Percentiles rank a stretch among this genome's conserved stretches.
These are phyloP conservation scores for Phaeomoniella chlamydospora DNA, from an alignment of 2,329 filamentous ascomycete genomes.

Conservation along the genomic window DNA sequence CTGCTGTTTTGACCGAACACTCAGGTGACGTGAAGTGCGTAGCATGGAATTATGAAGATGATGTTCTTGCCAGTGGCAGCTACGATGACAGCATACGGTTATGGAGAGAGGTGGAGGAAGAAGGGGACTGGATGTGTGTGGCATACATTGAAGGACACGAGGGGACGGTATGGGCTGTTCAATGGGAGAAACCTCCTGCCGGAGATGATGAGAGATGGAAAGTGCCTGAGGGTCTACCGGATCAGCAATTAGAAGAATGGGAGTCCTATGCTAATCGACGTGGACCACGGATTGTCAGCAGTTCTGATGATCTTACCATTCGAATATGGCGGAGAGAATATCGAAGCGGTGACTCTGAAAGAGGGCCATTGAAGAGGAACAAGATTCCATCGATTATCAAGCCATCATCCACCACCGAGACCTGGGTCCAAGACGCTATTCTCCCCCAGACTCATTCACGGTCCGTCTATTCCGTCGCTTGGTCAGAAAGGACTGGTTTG, in stretches of 20 bases:
- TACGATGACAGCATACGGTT: slow-evolving; percentile 86
- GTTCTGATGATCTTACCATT: slow-evolving; percentile 69
- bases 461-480: slow-evolving; percentile 71
- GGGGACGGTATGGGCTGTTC: slow-evolving; percentile 81
- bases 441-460: slow-evolving; percentile 64
- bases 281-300: slow-evolving; percentile 53
- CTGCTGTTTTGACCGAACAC: slow-evolving; percentile 88
- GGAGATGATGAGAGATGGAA: slow-evolving; percentile 7
- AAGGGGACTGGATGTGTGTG: slow-evolving; percentile 88
- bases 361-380: background rate
- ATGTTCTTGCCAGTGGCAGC: slow-evolving; percentile 75
- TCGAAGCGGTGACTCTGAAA: background rate
- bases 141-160: slow-evolving; percentile 64
- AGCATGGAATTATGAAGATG: slow-evolving; percentile 56
- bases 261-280: background rate
- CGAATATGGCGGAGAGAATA: slow-evolving; percentile 59
- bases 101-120: slow-evolving; percentile 53
- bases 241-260: slow-evolving; percentile 17
- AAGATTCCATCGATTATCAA: slow-evolving; percentile 80
- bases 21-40: slow-evolving; percentile 92
- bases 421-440: slow-evolving; percentile 65
- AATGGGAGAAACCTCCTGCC: slow-evolving; percentile 35
- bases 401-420: slow-evolving; percentile 54
- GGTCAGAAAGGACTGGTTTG: slow-evolving; percentile 64
- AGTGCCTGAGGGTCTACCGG: background rate